Conservation (phyloP, 2,329 filamentous ascomycete genomes). For the Metarhizium brunneum region DNA sequence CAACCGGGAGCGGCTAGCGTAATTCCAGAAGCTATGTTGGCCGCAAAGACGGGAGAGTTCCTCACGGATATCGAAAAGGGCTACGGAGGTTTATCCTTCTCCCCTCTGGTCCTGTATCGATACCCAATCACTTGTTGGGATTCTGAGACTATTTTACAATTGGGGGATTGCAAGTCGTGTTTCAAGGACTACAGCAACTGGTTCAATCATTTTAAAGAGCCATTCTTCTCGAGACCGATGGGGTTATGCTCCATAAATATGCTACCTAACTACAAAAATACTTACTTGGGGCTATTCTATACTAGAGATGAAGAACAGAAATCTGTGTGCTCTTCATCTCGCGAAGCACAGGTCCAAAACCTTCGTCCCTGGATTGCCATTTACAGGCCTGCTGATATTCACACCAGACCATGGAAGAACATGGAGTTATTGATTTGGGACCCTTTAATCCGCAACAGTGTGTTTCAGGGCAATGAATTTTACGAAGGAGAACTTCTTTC, state of each 20-base stretch:
- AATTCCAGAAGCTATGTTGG: neutral
- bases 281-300: slow-evolving; percentile 37
- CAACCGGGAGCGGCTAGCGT: neutral
- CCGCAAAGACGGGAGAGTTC: neutral
- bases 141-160: slow-evolving; percentile 14
- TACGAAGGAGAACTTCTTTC: slow-evolving; percentile 28
- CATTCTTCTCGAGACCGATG: neutral
- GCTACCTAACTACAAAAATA: slow-evolving; percentile 9
- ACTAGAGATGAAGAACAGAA: slow-evolving; percentile 12
- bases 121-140: slow-evolving; percentile 32
- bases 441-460: slow-evolving; percentile 18
- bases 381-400: slow-evolving; percentile 33
- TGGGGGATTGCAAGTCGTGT: slow-evolving; percentile 10
- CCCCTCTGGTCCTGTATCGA: slow-evolving; percentile 23
- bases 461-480: slow-evolving; percentile 9
- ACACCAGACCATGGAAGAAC: slow-evolving; percentile 18
- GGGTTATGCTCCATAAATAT: neutral
- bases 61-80: neutral
- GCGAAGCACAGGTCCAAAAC: neutral
- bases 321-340: neutral
- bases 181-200: slow-evolving; percentile 16
- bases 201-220: slow-evolving; percentile 11
- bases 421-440: slow-evolving; percentile 50
- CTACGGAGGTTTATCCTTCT: slow-evolving; percentile 1
- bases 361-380: slow-evolving; percentile 40